Base-by-base conservation (phyloP, 306 rosid species). In the Citrullus mucosospermus region DNA sequence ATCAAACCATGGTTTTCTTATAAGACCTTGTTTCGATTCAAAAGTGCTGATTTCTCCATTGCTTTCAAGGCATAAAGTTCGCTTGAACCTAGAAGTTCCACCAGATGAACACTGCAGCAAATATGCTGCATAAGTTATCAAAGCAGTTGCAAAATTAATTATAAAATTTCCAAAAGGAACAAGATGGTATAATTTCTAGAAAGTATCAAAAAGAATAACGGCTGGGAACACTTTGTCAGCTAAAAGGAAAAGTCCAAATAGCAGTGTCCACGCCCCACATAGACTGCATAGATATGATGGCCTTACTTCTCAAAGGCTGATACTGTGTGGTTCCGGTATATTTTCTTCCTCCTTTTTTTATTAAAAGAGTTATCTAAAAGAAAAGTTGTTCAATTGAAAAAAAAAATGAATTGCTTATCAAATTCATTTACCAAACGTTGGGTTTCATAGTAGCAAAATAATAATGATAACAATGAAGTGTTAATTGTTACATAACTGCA, bases 31-130 rank as follows among this genome's bases (percentile, higher is more conserved):
- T 95, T 95, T 46, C 99, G 97, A 84, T 90, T 91, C 77, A 92
- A 78, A 89, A 95, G 88, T 75, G 82, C 73, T 67, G 97, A 86
- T 83, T 95, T 95, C 81, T 95, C 99, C 98, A 95, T 95, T 82
- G 98, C 99, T 89, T 95, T 95, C 97, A 95, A 89, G 79, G 99
- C 99, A 85, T 84, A 95, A 71, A 91, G 85, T 85, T 92, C 96
- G 3, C 90, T 88, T 1, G 97, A 80, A 53, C 93, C 98, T 85
- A 80, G 77, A 78, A 95, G 90, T 87, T 95, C 98, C 87, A 95
- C 99, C 83, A 95, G 83, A 88, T 92, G 98, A 73, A 95, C 99
- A 82, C 99, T 95, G 91, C 81, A 78, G 71, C 74, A 56, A 76
- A 76, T 56, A 74, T 74, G 48, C 78, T 39, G 68, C 79, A 76